A percentile compares a stretch with the other conserved stretches of the same genome.
phyloP scores from a whole-genome alignment of 2,329 filamentous ascomycete genomes.

The Ophidiomyces ophidiicola region DNA sequence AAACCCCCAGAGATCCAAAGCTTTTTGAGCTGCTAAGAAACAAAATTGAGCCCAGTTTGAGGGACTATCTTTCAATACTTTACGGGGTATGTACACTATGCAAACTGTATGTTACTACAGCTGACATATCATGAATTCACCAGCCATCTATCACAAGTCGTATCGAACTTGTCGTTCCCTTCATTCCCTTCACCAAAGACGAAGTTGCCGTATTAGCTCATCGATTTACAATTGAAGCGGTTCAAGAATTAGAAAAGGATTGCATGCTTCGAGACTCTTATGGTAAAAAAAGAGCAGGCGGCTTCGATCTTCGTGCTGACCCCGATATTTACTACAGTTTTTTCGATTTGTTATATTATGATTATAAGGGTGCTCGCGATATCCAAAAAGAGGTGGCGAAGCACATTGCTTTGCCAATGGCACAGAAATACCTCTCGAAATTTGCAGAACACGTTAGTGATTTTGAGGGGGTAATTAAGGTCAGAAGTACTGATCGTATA shows the following conservation, averaged over 20 bases:
- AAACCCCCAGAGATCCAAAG: not conserved
- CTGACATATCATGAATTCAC: not conserved
- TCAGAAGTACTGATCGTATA: not conserved
- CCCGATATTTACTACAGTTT: not conserved
- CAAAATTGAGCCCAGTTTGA: constrained; percentile 4
- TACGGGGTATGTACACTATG: constrained; percentile 5
- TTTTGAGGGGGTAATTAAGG: constrained; percentile 2
- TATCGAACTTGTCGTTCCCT: constrained; percentile 33
- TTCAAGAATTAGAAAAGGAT: not conserved
- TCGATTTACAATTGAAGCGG: constrained; percentile 29
- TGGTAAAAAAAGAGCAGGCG: not conserved
- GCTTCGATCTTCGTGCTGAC: not conserved
- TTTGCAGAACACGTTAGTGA: not conserved
- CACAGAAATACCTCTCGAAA: constrained; percentile 7
- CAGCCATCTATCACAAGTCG: constrained; percentile 33
- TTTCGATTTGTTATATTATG: not conserved
- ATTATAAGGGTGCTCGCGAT: constrained; percentile 8
- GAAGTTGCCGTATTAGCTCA: constrained; percentile 36
- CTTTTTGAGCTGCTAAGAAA: not conserved
- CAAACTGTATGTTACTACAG: not conserved
- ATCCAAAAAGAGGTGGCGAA: constrained; percentile 11
- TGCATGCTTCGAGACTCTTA: not conserved
- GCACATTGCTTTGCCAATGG: constrained; percentile 10
- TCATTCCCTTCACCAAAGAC: constrained; percentile 30
- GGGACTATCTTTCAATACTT: constrained; percentile 8